phyloP scores from a whole-genome alignment of 2,329 filamentous ascomycete genomes.

The Trichophyton rubrum region DNA sequence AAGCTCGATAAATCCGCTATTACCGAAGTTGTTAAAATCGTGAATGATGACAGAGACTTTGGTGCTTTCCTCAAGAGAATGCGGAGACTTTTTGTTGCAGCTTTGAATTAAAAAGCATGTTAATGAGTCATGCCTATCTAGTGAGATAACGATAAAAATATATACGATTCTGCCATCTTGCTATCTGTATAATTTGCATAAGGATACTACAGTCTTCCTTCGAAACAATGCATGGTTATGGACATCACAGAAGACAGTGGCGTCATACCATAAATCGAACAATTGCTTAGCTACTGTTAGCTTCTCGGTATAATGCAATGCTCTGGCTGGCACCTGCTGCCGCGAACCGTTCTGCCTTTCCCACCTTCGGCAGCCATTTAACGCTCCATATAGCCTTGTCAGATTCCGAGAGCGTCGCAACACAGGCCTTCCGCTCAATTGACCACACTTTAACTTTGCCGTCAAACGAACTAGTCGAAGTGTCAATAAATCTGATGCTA shows the following conservation, averaged over 20 bases:
- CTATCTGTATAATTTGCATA: not conserved
- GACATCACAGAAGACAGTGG: not conserved
- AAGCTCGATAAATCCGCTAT: constrained; percentile 44
- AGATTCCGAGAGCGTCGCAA: constrained; percentile 86
- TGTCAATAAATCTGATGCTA: not conserved
- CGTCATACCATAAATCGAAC: not conserved
- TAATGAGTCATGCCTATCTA: not conserved
- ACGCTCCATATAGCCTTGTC: constrained; percentile 75
- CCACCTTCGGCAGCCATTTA: constrained; percentile 65
- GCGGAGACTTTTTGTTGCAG: constrained; percentile 47
- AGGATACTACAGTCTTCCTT: not conserved
- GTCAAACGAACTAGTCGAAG: constrained; percentile 53
- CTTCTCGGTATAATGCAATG: constrained; percentile 73
- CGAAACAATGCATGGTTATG: not conserved
- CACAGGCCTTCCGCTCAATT: constrained; percentile 67
- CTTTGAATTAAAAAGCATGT: constrained; percentile 34
- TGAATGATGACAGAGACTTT: constrained; percentile 50
- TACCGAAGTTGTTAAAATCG: constrained; percentile 42
- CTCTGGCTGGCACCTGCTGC: constrained; percentile 65
- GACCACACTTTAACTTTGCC: constrained; percentile 96
- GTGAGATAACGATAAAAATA: too few relatives aligned
- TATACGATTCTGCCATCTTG: not conserved
- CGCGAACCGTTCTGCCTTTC: constrained; percentile 55
- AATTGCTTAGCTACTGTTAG: constrained; percentile 48
- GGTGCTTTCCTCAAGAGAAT: constrained; percentile 50